A percentile compares a stretch with the other conserved stretches of the same genome.
phyloP scores from a whole-genome alignment of 2,329 filamentous ascomycete genomes.

The Xylariaceae sp. region DNA sequence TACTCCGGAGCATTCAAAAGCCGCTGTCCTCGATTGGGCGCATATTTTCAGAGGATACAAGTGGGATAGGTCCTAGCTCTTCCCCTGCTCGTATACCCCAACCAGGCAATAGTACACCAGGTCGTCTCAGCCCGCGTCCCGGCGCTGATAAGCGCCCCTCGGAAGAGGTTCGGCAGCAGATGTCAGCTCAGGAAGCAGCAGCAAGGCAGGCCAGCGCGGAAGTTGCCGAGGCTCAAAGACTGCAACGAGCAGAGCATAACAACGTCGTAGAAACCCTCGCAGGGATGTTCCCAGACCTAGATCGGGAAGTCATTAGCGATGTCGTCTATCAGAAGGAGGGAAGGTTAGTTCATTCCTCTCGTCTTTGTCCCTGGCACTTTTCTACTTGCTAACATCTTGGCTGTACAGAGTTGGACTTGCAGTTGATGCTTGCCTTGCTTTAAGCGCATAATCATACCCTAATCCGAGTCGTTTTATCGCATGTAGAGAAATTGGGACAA shows the following conservation, averaged over 20 bases:
- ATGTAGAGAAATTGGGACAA: constrained; percentile 9
- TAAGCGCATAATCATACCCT: constrained; percentile 47
- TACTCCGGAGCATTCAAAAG: constrained; percentile 87
- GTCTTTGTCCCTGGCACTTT: not conserved
- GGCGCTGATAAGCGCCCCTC: constrained; percentile 41
- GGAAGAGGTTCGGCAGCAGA: constrained; percentile 42
- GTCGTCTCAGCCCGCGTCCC: constrained; percentile 35
- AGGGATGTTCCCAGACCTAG: constrained; percentile 95
- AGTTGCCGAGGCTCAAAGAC: constrained; percentile 79
- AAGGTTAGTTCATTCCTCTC: constrained; percentile 60
- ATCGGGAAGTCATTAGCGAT: constrained; percentile 93
- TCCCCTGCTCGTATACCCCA: constrained; percentile 42
- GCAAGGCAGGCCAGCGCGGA: constrained; percentile 90
- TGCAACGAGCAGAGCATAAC: constrained; percentile 82
- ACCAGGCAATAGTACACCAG: constrained; percentile 41
- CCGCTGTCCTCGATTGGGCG: constrained; percentile 90
- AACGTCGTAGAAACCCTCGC: constrained; percentile 92
- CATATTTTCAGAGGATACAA: constrained; percentile 79
- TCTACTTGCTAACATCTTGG: constrained; percentile 13
- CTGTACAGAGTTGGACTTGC: constrained; percentile 71
- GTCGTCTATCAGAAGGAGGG: constrained; percentile 96
- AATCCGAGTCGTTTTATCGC: not conserved
- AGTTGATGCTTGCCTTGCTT: constrained; percentile 82
- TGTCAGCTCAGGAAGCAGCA: constrained; percentile 83
- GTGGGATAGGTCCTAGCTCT: constrained; percentile 45